Percentiles rank a stretch among this genome's conserved stretches.
Evolutionary conservation across 139 green algal species (phyloP).

Genomic region (Volvox africanus): DNA sequence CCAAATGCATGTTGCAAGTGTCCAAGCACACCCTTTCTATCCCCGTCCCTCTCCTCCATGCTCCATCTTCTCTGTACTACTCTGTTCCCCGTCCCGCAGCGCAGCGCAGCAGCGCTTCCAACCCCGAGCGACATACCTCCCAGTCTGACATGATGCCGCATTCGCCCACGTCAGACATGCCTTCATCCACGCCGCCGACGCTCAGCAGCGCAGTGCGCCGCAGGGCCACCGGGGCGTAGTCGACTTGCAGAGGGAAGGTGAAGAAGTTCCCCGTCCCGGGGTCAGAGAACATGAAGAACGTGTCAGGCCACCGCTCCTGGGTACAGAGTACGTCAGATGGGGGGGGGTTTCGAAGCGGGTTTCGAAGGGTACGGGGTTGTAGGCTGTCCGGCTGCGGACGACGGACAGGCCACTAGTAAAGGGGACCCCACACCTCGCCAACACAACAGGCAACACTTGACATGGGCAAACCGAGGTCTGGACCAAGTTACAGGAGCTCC

Average conservation of each 20-base stretch:
- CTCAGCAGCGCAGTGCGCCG: not conserved
- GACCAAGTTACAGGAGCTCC: no score
- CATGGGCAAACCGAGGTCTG: no score
- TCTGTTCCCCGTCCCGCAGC: not conserved
- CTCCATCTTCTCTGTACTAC: not conserved
- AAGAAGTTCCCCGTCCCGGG: conserved; percentile 4
- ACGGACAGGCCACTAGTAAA: no score
- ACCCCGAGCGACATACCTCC: not conserved
- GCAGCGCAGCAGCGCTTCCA: not conserved
- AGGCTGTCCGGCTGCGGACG: no score
- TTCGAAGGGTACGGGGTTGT: no score
- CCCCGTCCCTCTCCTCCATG: not conserved
- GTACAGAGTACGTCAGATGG: no score
- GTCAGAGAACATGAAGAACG: conserved; percentile 29
- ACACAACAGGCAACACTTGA: no score
- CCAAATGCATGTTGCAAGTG: no score
- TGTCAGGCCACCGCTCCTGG: conserved; percentile 32
- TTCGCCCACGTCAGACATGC: conserved; percentile 12
- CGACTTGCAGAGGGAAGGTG: conserved; percentile 14
- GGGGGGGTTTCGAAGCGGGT: no score
- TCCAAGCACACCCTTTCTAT: not conserved
- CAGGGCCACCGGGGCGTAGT: conserved; percentile 34
- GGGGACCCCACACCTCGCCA: no score
- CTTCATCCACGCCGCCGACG: conserved; percentile 43
- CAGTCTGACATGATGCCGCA: conserved; percentile 37